Base-by-base conservation (phyloP, 768 basidiomycete species). In the Strobilomyces confusus region DNA sequence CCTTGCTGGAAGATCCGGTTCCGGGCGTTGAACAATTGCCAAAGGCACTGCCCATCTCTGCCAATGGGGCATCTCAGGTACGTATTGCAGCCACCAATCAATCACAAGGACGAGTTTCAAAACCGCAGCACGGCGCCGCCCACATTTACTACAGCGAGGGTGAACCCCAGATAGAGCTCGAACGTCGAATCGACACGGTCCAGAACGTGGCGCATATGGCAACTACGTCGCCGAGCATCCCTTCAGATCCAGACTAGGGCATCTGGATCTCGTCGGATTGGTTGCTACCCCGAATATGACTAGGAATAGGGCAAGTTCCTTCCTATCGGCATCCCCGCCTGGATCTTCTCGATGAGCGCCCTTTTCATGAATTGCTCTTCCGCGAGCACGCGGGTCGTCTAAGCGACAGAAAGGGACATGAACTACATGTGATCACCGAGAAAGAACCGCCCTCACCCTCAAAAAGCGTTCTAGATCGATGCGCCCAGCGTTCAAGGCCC, bases 331-430 rank as follows among this genome's bases (percentile, higher is more conserved):
- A 87, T 69, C 25, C 80, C 80, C 47, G 67, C 65, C 61, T 81
- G 80, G 63, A 98, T 97, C 79, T 93, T 93, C 70, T 97, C 92
- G 43, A 93, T 86, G 59, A 97, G 77, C 41, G 93, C 95, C 58
- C 94, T 84, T 75, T 95, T 95, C 86, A 92, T 89, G 68, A 97
- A 98, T 69, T 98, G 95, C 69, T 98, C 95, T 72, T 95, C 86
- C 26, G 93, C 93, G 48, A 98, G 79, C 48, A 87, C 79, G 54
- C 95, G 86, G 15, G 87, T 89, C 43, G 85, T 83, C 89, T 92
- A 68, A 49, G 42, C 51, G 48, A 63, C 55, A 37, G 42, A 59
- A 63, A 23, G 51, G 41, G 54, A 48, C 37, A 51, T 60, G 51
- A 59, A 58, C 44, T 22, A 55, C 54, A 37, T 59, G 52, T 45